Evolutionary conservation across 2,329 filamentous ascomycete genomes (phyloP).

Genomic region (Neoascochyta sp.): DNA sequence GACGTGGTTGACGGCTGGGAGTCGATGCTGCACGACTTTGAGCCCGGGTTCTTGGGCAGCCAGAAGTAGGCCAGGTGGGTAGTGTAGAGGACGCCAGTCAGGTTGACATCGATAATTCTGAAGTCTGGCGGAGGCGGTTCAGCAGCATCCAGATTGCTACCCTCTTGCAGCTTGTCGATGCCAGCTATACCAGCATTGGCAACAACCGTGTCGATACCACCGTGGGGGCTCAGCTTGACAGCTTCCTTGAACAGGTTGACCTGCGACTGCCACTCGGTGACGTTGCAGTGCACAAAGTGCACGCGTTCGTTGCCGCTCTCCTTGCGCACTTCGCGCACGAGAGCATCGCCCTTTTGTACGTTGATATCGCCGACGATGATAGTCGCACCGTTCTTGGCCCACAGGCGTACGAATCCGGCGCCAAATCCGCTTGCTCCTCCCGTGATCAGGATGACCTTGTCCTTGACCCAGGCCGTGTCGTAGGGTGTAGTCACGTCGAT

Average conservation of each 20-base stretch:
- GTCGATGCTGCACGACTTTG: conserved; percentile 32
- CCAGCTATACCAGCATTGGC: conserved; percentile 63
- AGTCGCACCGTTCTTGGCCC: conserved; percentile 47
- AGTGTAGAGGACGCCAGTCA: conserved; percentile 63
- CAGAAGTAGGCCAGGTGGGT: conserved; percentile 61
- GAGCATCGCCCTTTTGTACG: conserved; percentile 49
- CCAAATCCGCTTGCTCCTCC: conserved; percentile 42
- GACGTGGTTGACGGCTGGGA: conserved; percentile 23
- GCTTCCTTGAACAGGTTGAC: conserved; percentile 61
- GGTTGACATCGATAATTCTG: conserved; percentile 58
- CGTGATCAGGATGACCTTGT: conserved; percentile 39
- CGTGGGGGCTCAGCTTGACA: conserved; percentile 50
- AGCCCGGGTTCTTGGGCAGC: conserved; percentile 51
- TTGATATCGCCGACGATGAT: conserved; percentile 64
- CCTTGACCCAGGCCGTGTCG: conserved; percentile 36
- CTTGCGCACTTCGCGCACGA: conserved; percentile 53
- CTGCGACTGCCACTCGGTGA: conserved; percentile 62
- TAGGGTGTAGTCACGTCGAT: conserved; percentile 36
- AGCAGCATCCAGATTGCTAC: conserved; percentile 43
- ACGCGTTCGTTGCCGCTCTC: conserved; percentile 45
- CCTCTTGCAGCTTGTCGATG: conserved; percentile 46
- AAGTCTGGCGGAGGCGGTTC: conserved; percentile 51
- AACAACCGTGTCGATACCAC: conserved; percentile 60
- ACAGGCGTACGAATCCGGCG: conserved; percentile 37
- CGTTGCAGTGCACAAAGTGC: conserved; percentile 60